phyloP scores from a whole-genome alignment of 345 rosid species.

The Populus euphratica region DNA sequence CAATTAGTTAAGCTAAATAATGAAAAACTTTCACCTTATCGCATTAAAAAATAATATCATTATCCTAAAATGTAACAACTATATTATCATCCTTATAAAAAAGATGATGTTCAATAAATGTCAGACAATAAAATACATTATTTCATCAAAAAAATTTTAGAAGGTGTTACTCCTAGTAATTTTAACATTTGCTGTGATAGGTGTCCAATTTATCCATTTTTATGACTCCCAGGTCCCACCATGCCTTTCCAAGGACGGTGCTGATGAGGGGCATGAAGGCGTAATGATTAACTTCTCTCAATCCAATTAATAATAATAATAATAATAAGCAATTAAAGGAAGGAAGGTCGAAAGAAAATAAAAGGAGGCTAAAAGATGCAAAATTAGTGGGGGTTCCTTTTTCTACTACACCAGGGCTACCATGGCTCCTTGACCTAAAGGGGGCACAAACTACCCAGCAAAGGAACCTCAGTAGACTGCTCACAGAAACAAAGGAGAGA shows the following conservation, averaged over 20 bases:
- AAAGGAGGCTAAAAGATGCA: not conserved
- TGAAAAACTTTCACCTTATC: accelerated
- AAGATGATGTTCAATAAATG: too few relatives aligned
- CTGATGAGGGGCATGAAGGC: too few relatives aligned
- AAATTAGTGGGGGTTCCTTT: not conserved
- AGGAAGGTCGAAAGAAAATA: not conserved
- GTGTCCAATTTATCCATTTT: too few relatives aligned
- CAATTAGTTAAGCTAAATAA: accelerated
- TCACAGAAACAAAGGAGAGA: not conserved
- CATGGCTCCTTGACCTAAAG: not conserved
- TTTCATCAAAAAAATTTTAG: too few relatives aligned
- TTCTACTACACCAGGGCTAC: too few relatives aligned
- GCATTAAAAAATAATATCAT: accelerated
- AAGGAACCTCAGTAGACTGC: not conserved
- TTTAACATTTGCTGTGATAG: too few relatives aligned
- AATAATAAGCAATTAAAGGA: too few relatives aligned
- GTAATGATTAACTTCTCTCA: not conserved
- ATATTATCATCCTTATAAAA: too few relatives aligned
- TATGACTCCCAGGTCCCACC: too few relatives aligned
- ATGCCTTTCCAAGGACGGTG: too few relatives aligned
- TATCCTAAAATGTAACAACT: accelerated
- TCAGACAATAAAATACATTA: too few relatives aligned
- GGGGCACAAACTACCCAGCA: slow-evolving; percentile 13
- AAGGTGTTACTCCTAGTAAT: too few relatives aligned
- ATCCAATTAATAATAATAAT: not conserved